Evolutionary conservation across 164 flowering plant genomes (phyloP).

Genomic region (Hamamelis virginiana): DNA sequence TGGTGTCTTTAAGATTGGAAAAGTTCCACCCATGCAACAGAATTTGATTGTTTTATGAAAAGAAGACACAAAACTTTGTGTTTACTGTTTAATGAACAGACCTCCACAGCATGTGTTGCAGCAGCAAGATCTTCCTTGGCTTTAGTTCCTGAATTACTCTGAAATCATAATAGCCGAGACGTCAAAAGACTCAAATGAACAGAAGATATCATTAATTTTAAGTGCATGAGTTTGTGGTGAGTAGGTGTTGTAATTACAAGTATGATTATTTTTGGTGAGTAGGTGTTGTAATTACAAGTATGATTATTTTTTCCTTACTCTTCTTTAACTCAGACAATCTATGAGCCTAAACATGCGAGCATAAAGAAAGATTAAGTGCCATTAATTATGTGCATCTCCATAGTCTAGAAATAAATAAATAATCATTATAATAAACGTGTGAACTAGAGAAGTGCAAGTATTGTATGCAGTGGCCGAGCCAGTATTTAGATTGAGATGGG

Average conservation of each 20-base stretch:
- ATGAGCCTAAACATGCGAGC: neutral
- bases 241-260: neutral
- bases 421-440: neutral
- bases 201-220: neutral
- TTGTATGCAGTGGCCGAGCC: too few relatives aligned
- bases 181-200: constrained; percentile 12
- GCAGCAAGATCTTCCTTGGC: constrained; percentile 98
- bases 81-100: constrained; percentile 24
- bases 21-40: neutral
- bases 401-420: neutral
- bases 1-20: neutral
- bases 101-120: constrained; percentile 95
- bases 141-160: constrained; percentile 98
- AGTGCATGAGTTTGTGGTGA: neutral
- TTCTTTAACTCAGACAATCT: neutral
- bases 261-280: neutral
- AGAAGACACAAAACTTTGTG: neutral
- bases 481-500: too few relatives aligned
- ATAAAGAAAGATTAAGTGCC: neutral
- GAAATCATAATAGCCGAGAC: constrained; percentile 12
- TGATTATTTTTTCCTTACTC: neutral
- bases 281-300: neutral
- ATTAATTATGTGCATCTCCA: neutral
- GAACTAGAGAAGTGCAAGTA: too few relatives aligned
- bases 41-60: neutral